phyloP scores from a whole-genome alignment of 306 rosid species.

The Prunus armeniaca region DNA sequence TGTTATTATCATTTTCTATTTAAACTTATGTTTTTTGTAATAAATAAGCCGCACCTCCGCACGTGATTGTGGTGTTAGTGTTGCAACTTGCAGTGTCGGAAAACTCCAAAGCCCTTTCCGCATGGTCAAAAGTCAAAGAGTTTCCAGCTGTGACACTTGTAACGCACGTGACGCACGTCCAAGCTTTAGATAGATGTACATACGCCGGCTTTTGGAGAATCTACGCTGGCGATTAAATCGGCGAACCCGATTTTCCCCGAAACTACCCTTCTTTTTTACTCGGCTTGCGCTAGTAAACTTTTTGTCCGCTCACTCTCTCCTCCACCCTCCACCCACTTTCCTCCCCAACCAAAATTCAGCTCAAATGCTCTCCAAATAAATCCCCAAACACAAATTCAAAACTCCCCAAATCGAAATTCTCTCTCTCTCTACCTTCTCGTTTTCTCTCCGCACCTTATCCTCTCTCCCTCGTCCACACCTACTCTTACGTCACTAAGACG shows the following conservation, averaged over 20 bases:
- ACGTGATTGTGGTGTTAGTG: too few species aligned
- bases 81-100: too few species aligned
- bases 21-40: too few species aligned
- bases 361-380: conserved; percentile 34
- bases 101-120: background rate
- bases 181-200: too few species aligned
- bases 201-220: background rate
- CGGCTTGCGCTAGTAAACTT: background rate
- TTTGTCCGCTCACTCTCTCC: background rate
- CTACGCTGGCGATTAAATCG: conserved; percentile 34
- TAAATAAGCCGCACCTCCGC: too few species aligned
- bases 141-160: background rate
- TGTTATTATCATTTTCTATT: too few species aligned
- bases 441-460: background rate
- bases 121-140: background rate
- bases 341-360: conserved; percentile 17
- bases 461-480: background rate
- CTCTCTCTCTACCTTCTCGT: background rate
- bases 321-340: background rate
- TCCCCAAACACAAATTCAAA: conserved; percentile 15
- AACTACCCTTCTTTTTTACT: conserved; percentile 6
- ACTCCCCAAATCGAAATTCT: background rate
- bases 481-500: background rate
- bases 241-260: conserved; percentile 18
- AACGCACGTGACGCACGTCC: background rate